Percentiles rank a stretch among this genome's conserved stretches.
Evolutionary conservation across 75 land plant species (phyloP).

Genomic region (Picea sitchensis): DNA sequence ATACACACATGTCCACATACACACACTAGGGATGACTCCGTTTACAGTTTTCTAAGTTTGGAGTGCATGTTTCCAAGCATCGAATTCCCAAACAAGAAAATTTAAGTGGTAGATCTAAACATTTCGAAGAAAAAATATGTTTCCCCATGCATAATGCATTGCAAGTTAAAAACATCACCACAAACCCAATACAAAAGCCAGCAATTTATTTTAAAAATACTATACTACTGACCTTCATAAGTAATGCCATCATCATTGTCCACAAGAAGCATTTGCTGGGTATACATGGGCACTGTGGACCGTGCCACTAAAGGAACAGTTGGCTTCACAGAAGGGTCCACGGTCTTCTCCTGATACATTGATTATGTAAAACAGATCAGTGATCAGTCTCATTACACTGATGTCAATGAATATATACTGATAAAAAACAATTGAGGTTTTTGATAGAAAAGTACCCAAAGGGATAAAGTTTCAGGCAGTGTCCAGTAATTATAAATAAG

Average conservation of each 20-base stretch:
- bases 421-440: not conserved
- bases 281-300: slow-evolving; percentile 47
- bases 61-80: not conserved
- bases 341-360: slow-evolving; percentile 31
- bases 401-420: not conserved
- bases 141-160: not conserved
- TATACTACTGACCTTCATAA: slow-evolving; percentile 44
- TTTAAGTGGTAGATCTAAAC: not conserved
- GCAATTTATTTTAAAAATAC: not conserved
- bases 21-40: not conserved
- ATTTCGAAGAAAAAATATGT: not conserved
- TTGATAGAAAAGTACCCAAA: not conserved
- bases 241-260: slow-evolving; percentile 81
- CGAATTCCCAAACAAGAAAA: not conserved
- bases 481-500: slow-evolving; percentile 2
- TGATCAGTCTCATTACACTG: not conserved
- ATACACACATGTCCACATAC: not conserved
- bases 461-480: not conserved
- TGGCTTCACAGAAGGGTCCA: slow-evolving; percentile 36
- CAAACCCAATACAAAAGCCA: not conserved
- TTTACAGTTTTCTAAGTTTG: not conserved
- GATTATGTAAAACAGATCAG: not conserved
- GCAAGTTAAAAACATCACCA: not conserved
- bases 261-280: slow-evolving; percentile 40
- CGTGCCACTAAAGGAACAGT: slow-evolving; percentile 21